These are phyloP conservation scores for Galerina marginata DNA, from an alignment of 768 basidiomycete species.

Conservation along the genomic window DNA sequence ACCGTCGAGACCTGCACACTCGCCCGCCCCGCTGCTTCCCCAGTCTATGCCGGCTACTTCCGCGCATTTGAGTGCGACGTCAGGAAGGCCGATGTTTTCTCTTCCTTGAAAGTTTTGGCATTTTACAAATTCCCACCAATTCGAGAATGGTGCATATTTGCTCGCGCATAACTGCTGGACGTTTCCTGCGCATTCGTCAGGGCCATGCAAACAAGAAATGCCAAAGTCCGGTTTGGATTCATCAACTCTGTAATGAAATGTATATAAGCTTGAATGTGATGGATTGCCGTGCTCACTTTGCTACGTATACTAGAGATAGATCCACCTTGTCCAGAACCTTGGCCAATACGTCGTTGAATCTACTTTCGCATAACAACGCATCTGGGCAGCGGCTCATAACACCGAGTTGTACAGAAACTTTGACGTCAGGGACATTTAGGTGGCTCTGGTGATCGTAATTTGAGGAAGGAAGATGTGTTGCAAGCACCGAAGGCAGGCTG, in stretches of 20 bases:
- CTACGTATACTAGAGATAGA: conserved; percentile 75
- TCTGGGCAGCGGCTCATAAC: conserved; percentile 76
- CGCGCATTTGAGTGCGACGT: conserved; percentile 71
- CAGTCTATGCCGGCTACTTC: conserved; percentile 69
- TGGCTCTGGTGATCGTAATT: conserved; percentile 13
- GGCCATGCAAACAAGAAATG: conserved; percentile 83
- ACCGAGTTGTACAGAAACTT: conserved; percentile 54
- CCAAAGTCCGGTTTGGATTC: conserved; percentile 73
- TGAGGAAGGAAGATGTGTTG: not conserved
- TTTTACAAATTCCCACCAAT: conserved; percentile 85
- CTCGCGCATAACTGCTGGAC: conserved; percentile 86
- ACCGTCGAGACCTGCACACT: conserved; percentile 67
- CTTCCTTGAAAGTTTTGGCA: conserved; percentile 78
- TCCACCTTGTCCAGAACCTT: conserved; percentile 69
- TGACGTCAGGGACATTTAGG: conserved; percentile 30
- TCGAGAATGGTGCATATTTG: conserved; percentile 55
- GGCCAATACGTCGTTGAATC: conserved; percentile 74
- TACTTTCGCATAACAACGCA: conserved; percentile 78
- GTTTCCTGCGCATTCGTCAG: conserved; percentile 84
- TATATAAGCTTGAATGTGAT: not conserved
- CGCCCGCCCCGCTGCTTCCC: conserved; percentile 58
- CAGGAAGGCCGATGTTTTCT: conserved; percentile 66
- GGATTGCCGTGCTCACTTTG: conserved; percentile 53
- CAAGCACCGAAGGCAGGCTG: conserved; percentile 1
- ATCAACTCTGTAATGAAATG: conserved; percentile 52